A percentile compares a stretch with the other conserved stretches of the same genome.
Evolutionary conservation across 352 stramenopile genomes (phyloP).

Genomic region (Blastocystis sp.): DNA sequence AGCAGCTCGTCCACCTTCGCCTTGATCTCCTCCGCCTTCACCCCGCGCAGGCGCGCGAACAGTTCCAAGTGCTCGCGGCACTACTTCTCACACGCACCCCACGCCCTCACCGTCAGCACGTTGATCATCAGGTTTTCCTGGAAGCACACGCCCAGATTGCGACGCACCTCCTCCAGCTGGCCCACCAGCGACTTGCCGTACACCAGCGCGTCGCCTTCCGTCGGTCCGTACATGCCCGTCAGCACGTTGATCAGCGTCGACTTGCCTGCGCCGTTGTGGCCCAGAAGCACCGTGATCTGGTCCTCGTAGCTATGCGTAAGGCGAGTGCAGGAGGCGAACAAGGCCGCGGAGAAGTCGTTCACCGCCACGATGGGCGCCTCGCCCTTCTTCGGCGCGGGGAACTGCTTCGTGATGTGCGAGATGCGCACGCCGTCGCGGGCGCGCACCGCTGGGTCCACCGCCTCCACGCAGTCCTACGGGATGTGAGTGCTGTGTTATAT

Average conservation of each 20-base stretch:
- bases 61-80: slow-evolving; percentile 67
- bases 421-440: slow-evolving; percentile 14
- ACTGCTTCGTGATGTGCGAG: slow-evolving; percentile 17
- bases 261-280: slow-evolving; percentile 75
- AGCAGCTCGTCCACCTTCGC: slow-evolving; percentile 41
- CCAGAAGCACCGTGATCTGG: slow-evolving; percentile 72
- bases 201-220: slow-evolving; percentile 72
- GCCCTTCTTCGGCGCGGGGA: slow-evolving; percentile 31
- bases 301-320: slow-evolving; percentile 71
- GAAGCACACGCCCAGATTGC: slow-evolving; percentile 79
- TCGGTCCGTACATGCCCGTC: slow-evolving; percentile 71
- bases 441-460: slow-evolving; percentile 2
- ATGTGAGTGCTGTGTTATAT: background rate
- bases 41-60: slow-evolving; percentile 65
- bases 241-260: slow-evolving; percentile 74
- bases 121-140: slow-evolving; percentile 81
- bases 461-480: slow-evolving; percentile 30
- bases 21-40: slow-evolving; percentile 23
- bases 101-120: slow-evolving; percentile 76
- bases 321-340: background rate
- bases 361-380: slow-evolving; percentile 47
- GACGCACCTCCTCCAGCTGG: slow-evolving; percentile 78
- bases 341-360: slow-evolving; percentile 35
- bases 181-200: slow-evolving; percentile 70
- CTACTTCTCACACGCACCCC: slow-evolving; percentile 5